Conservation (phyloP, 805 yeast genomes). For the Candida maltosa region DNA sequence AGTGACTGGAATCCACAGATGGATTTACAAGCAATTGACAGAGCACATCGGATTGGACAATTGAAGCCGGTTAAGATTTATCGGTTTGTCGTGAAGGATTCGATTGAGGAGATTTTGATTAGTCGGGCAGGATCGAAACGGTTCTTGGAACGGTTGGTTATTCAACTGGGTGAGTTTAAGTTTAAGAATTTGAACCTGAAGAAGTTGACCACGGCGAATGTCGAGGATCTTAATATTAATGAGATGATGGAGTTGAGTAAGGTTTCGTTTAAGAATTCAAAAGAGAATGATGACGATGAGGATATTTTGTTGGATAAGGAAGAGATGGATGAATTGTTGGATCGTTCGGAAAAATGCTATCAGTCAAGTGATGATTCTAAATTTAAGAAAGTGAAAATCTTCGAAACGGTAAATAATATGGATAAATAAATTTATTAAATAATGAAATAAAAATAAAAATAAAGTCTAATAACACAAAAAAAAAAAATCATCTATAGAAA, state of each 20-base stretch:
- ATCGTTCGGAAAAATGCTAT: constrained; percentile 31
- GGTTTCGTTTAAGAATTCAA: constrained; percentile 12
- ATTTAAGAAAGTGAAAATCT: constrained; percentile 28
- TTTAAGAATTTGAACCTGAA: constrained; percentile 23
- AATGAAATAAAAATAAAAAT: constrained; percentile 1
- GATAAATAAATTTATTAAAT: constrained; percentile 16
- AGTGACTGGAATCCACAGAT: constrained; percentile 98
- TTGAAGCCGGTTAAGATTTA: constrained; percentile 76
- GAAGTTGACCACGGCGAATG: constrained; percentile 15
- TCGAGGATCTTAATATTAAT: constrained; percentile 13
- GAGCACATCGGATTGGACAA: constrained; percentile 94
- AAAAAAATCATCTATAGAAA: constrained; percentile 1
- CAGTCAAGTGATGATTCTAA: constrained; percentile 13
- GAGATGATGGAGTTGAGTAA: constrained; percentile 20
- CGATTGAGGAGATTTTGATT: constrained; percentile 80
- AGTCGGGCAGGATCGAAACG: constrained; percentile 79
- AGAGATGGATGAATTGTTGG: constrained; percentile 42
- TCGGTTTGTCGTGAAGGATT: constrained; percentile 70
- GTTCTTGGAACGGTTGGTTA: constrained; percentile 68
- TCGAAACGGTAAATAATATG: constrained; percentile 36
- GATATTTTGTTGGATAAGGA: constrained; percentile 19
- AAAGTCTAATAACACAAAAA: constrained; percentile 1
- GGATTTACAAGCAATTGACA: constrained; percentile 93
- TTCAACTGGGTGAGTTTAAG: constrained; percentile 38
- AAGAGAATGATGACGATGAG: constrained; percentile 10